A percentile compares a stretch with the other conserved stretches of the same genome.
Evolutionary conservation across 1,284 basidiomycete species (phyloP).

Genomic region (Trametes polyzona): DNA sequence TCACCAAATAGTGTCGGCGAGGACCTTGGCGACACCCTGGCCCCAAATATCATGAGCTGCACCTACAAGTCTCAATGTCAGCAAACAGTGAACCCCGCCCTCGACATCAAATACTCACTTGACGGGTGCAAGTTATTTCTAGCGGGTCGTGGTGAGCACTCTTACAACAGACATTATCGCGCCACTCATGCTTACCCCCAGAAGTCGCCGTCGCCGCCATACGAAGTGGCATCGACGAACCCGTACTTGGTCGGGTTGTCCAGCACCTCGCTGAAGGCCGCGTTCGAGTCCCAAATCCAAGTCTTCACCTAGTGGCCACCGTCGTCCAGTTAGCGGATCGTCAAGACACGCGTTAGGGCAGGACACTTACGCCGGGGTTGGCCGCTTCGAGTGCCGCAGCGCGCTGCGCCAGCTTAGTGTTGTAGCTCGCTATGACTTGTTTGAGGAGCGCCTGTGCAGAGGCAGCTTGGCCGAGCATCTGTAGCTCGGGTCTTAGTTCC

Average conservation of each 20-base stretch:
- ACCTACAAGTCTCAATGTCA: conserved; percentile 6
- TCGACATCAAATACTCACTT: neutral
- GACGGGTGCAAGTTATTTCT: conserved; percentile 26
- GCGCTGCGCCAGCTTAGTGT: conserved; percentile 48
- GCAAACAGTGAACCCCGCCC: neutral
- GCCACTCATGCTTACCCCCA: conserved; percentile 50
- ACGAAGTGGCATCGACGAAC: conserved; percentile 55
- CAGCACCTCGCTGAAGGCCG: conserved; percentile 55
- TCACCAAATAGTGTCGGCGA: conserved; percentile 28
- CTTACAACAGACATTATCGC: neutral
- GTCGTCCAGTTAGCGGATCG: neutral
- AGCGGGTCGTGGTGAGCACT: neutral
- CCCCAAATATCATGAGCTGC: conserved; percentile 34
- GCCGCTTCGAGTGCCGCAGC: conserved; percentile 44
- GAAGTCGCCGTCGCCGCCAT: conserved; percentile 52
- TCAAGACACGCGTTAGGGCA: neutral
- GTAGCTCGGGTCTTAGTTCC: neutral
- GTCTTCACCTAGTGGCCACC: conserved; percentile 45
- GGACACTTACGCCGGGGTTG: conserved; percentile 47
- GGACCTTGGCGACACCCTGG: conserved; percentile 23
- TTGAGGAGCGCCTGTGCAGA: conserved; percentile 47
- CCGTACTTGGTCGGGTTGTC: conserved; percentile 53
- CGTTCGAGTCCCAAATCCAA: conserved; percentile 55
- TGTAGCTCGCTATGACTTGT: conserved; percentile 54
- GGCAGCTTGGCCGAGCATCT: conserved; percentile 54